Percentiles rank a stretch among this genome's conserved stretches.
Conservation (phyloP, 176 grass and related monocot species). For the Puccinellia tenuiflora region DNA sequence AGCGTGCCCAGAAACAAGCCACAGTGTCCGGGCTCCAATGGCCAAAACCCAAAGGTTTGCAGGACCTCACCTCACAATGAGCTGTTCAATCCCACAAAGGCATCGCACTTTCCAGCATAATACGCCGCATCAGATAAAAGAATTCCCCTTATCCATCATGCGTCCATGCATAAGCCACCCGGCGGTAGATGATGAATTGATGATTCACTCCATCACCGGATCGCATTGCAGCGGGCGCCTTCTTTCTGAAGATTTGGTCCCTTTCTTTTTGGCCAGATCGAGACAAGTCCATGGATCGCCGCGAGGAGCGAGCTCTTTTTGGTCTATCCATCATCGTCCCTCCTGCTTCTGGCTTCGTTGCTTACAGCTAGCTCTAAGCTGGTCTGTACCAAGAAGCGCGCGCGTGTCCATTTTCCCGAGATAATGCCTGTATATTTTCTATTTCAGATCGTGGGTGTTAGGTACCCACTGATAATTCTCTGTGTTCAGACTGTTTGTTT, state of each 20-base stretch:
- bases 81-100: slow-evolving; percentile 13
- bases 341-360: background rate
- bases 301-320: slow-evolving; percentile 4
- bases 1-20: background rate
- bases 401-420: background rate
- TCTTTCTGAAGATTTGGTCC: slow-evolving; percentile 20
- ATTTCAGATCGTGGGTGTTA: slow-evolving; percentile 4
- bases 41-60: background rate
- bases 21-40: background rate
- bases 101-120: background rate
- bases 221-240: background rate
- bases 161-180: background rate
- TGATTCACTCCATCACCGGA: background rate
- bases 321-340: background rate
- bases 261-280: background rate
- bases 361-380: background rate
- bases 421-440: slow-evolving; percentile 11
- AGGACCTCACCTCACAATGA: background rate
- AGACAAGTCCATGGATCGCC: background rate
- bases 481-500: background rate
- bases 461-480: background rate
- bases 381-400: slow-evolving; percentile 4
- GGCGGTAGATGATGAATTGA: background rate
- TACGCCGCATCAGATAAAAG: background rate
- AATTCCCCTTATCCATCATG: background rate